Evolutionary conservation across 345 rosid genomes (phyloP), one percentile per base, ranked within the genome.

Genomic region (Anacardium occidentale): DNA sequence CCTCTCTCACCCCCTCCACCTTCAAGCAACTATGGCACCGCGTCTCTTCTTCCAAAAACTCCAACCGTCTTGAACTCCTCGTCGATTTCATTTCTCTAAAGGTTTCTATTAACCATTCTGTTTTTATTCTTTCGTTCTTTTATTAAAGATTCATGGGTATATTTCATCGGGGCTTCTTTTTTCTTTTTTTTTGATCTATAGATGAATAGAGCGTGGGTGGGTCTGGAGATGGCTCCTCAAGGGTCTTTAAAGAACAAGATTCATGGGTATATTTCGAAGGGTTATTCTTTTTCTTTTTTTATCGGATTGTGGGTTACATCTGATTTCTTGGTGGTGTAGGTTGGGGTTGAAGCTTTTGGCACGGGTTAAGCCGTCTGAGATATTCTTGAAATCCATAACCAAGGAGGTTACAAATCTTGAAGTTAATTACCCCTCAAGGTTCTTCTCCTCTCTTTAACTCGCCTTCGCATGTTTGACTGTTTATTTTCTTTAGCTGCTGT

Each of bases 121-220:
- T 1, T 32, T 73, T 18, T 53, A 20, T 22, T 6, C 32, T 29
- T 29, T 29, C 32, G 32, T 29, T 48, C 13, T 57, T 74, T 40
- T 32, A 29, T 64, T 14, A 42, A n/a, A 34, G 74, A 18, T 42
- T 64, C 29, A 70, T 37, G 32, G 32, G 32, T 7, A 5, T 7
- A 37, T 37, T 6, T 37, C 8, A 7, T 44, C 45, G 76, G 57
- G 53, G 48, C 13, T 25, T 66, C 61, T 57, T 29, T 29, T 69
- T 13, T 24, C n/a, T n/a, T n/a, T n/a, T n/a, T n/a, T n/a, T n/a
- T n/a, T n/a, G n/a, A n/a, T n/a, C 8, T 34, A 62, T 78, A 94
- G 98, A 95, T 95, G 99, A 89, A 91, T 75, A 86, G 67, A 56
- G 97, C 90, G 9, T 92, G 99, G 99, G 73, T 67, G 75, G 90